These are phyloP conservation scores for Aspergillus pseudoglaucus DNA, from an alignment of 2,329 filamentous ascomycete genomes.

Conservation along the genomic window DNA sequence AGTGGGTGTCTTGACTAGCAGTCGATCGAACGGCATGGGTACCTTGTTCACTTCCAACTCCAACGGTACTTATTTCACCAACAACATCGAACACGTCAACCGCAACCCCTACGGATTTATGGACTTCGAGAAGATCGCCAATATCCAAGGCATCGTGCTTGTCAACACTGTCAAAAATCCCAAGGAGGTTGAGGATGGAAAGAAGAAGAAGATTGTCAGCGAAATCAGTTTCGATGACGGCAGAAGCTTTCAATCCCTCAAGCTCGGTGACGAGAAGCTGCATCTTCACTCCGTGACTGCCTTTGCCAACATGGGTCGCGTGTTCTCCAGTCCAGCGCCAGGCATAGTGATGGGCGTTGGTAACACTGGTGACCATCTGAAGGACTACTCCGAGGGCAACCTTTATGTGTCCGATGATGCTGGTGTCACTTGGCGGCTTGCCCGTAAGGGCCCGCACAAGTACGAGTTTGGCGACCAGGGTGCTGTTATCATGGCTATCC, in stretches of 20 bases:
- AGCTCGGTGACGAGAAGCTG: constrained; percentile 59
- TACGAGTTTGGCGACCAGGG: constrained; percentile 96
- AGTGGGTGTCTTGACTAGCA: constrained; percentile 76
- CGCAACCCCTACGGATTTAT: constrained; percentile 68
- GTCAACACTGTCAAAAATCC: constrained; percentile 87
- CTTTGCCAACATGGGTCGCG: constrained; percentile 69
- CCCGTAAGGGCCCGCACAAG: constrained; percentile 74
- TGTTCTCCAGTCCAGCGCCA: constrained; percentile 90
- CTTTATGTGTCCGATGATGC: constrained; percentile 89
- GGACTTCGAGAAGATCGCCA: constrained; percentile 89
- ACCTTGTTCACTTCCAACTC: constrained; percentile 93
- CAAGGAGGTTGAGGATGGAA: constrained; percentile 59
- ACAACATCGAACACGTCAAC: constrained; percentile 88
- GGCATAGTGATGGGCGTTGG: constrained; percentile 91
- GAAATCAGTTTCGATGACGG: constrained; percentile 95
- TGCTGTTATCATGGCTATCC: constrained; percentile 75
- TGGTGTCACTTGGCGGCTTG: constrained; percentile 73
- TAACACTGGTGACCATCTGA: constrained; percentile 72
- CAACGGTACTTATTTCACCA: constrained; percentile 91
- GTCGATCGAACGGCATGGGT: constrained; percentile 63
- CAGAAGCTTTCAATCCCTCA: constrained; percentile 70
- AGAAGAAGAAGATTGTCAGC: constrained; percentile 64
- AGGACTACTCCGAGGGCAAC: constrained; percentile 64
- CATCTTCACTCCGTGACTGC: constrained; percentile 92
- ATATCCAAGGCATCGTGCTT: constrained; percentile 86